phyloP scores from a whole-genome alignment of 2,329 filamentous ascomycete species.

The Fusarium floridanum region DNA sequence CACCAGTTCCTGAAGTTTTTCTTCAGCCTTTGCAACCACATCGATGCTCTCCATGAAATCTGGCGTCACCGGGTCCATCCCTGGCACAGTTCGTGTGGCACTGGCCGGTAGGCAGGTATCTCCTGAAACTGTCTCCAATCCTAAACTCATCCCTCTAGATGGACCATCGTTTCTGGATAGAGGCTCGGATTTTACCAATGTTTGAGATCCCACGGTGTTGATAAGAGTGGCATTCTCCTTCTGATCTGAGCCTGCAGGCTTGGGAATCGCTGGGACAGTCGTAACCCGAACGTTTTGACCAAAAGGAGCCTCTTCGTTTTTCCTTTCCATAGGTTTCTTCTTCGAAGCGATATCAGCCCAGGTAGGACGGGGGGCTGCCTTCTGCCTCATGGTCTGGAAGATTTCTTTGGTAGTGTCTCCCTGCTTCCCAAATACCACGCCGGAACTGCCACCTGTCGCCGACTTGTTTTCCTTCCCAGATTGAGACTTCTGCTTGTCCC shows the following conservation, averaged over 20 bases:
- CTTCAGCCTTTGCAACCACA: constrained; percentile 25
- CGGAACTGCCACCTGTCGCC: neutral
- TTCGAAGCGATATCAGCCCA: constrained; percentile 27
- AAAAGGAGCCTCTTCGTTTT: constrained; percentile 17
- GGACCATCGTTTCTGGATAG: neutral
- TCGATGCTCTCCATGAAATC: constrained; percentile 1
- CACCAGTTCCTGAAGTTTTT: constrained; percentile 23
- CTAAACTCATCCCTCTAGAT: neutral
- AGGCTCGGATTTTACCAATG: too few relatives aligned
- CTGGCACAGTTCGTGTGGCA: constrained; percentile 10
- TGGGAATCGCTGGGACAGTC: neutral
- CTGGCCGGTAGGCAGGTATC: neutral
- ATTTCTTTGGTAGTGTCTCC: constrained; percentile 17
- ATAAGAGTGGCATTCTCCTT: neutral
- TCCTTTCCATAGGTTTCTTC: neutral
- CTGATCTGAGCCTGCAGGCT: neutral
- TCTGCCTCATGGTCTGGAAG: constrained; percentile 43
- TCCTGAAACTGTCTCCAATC: neutral
- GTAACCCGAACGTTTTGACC: constrained; percentile 21
- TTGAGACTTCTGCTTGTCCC: too few relatives aligned
- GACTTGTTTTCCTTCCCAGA: neutral
- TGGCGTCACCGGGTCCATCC: constrained; percentile 10
- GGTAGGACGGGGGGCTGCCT: constrained; percentile 7
- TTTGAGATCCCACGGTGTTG: neutral
- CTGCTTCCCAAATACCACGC: constrained; percentile 25